A percentile compares a stretch with the other conserved stretches of the same genome.
These are phyloP conservation scores for Scutellaria barbata DNA, from an alignment of 257 asterid genomes.

Conservation along the genomic window DNA sequence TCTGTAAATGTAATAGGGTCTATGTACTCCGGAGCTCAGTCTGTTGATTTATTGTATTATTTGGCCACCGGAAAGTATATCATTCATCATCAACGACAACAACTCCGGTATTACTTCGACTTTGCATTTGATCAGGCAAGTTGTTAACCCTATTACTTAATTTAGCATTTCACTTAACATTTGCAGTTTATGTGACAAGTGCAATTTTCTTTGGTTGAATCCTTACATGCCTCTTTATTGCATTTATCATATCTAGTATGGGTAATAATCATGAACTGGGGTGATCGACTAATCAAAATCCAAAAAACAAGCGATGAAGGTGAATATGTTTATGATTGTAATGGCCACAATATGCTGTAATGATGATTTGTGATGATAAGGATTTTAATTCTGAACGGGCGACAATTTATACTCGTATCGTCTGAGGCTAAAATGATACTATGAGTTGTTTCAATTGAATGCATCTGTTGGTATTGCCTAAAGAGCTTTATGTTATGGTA, in stretches of 20 bases:
- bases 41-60: constrained; percentile 51
- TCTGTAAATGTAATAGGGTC: constrained; percentile 73
- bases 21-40: constrained; percentile 75
- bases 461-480: constrained; percentile 15
- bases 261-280: background rate
- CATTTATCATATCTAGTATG: background rate
- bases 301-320: background rate
- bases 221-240: constrained; percentile 20
- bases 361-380: background rate
- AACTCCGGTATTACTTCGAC: constrained; percentile 57
- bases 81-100: constrained; percentile 41
- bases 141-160: constrained; percentile 18
- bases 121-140: constrained; percentile 89
- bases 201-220: background rate
- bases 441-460: background rate
- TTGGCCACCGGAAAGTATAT: constrained; percentile 57
- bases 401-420: background rate
- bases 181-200: constrained; percentile 20
- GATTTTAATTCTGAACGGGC: background rate
- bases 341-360: too few relatives aligned
- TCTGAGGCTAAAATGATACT: constrained; percentile 2
- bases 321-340: constrained; percentile 15
- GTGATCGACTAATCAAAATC: constrained; percentile 19
- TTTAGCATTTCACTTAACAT: constrained; percentile 13
- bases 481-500: background rate